A percentile compares a stretch with the other conserved stretches of the same genome.
Evolutionary conservation across 1,284 basidiomycete species (phyloP).

Genomic region (Trametes sp.): DNA sequence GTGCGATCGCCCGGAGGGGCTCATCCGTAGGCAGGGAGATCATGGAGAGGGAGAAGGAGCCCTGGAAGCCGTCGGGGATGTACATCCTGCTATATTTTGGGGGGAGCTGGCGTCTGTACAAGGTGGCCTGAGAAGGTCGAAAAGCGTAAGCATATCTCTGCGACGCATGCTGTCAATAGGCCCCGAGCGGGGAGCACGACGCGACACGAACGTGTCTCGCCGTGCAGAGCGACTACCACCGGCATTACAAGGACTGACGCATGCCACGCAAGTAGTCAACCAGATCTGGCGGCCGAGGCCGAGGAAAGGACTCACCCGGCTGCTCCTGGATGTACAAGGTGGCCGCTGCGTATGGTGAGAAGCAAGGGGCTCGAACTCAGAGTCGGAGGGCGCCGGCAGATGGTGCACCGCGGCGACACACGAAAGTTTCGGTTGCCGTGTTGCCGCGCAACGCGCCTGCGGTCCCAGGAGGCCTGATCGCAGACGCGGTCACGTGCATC

Average conservation of each 20-base stretch:
- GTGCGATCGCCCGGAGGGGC: conserved; percentile 31
- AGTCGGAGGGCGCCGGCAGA: not conserved
- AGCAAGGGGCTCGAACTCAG: not conserved
- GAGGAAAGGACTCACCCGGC: not conserved
- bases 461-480: conserved; percentile 16
- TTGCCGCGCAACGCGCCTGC: conserved; percentile 6
- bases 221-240: conserved; percentile 1
- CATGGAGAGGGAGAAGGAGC: conserved; percentile 25
- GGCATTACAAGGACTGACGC: not conserved
- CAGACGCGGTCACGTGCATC: conserved; percentile 25
- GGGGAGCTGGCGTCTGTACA: conserved; percentile 21
- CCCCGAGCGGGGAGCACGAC: not conserved
- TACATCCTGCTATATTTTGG: conserved; percentile 27
- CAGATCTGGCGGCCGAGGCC: not conserved
- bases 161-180: not conserved
- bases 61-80: conserved; percentile 15
- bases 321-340: not conserved
- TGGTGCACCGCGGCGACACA: not conserved
- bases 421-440: not conserved
- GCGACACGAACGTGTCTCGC: conserved; percentile 19
- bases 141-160: conserved; percentile 7
- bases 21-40: conserved; percentile 30
- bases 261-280: not conserved
- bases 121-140: conserved; percentile 20
- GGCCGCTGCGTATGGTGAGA: not conserved